phyloP scores from a whole-genome alignment of 1,284 basidiomycete species.

The Volvariella volvacea region DNA sequence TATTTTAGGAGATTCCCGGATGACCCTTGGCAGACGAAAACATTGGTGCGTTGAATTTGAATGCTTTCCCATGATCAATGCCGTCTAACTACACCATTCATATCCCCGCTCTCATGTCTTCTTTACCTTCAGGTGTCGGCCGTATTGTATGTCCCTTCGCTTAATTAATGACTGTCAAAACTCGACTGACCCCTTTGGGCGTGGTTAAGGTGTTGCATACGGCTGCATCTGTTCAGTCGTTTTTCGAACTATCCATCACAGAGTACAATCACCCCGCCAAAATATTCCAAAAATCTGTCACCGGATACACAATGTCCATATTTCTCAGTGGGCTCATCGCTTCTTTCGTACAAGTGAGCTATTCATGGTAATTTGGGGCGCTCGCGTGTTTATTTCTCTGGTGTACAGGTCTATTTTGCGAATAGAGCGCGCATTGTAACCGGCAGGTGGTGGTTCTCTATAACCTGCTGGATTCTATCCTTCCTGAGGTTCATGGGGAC shows the following conservation, averaged over 20 bases:
- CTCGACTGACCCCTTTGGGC: no score
- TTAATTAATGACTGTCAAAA: no score
- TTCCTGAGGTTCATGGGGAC: constrained; percentile 3
- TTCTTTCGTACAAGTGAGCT: constrained; percentile 4
- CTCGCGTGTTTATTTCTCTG: not conserved
- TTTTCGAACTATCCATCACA: constrained; percentile 3
- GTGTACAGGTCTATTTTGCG: constrained; percentile 6
- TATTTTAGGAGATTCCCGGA: not conserved
- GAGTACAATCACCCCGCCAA: constrained; percentile 4
- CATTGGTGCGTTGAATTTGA: constrained; percentile 3
- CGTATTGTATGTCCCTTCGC: no score
- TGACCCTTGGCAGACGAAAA: not conserved
- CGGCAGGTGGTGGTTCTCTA: not conserved
- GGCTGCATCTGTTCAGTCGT: not conserved
- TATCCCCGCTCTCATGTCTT: no score
- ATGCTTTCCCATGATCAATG: not conserved
- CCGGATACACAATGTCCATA: constrained; percentile 5
- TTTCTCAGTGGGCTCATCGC: constrained; percentile 5
- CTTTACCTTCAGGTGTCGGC: no score
- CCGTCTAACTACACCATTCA: not conserved
- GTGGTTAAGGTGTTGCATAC: not conserved
- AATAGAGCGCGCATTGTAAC: not conserved
- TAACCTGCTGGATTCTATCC: constrained; percentile 1
- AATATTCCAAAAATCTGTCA: constrained; percentile 3
- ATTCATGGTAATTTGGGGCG: not conserved